Evolutionary conservation across 495 filamentous ascomycete genomes (phyloP), one percentile per base, ranked within the genome.

Genomic region (Penicillium goetzii): DNA sequence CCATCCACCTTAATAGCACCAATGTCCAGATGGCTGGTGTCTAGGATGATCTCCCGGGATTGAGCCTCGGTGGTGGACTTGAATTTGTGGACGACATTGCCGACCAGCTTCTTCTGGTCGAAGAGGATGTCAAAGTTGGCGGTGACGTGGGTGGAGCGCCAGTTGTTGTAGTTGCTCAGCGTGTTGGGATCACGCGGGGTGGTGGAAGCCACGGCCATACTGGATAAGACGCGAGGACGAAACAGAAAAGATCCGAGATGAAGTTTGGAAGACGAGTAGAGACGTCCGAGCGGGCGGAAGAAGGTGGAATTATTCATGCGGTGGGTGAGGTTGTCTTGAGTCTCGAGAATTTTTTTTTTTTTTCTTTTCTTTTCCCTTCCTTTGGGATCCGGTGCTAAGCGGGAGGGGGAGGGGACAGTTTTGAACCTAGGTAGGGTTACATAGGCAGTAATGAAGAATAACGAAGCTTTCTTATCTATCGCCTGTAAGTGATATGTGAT

Each of bases 121-220:
- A 97, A 99, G 61, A 94, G 85, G 63, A 99, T 88, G 51, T 84
- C 85, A 61, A 97, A 83, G 72, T 90, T 87, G 41, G 90, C 89
- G 12, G 83, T 87, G 12, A 91, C 92, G 75, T 97, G 91, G 63
- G 83, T 90, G 25, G 92, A 97, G 23, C 82, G 74, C 84, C 91
- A 97, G 51, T 88, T 85, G 74, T 90, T 86, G 77, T 97, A 96
- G 77, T 99, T 99, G 71, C 91, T 90, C 19, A 95, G 80, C 28
- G 94, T 97, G 72, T 93, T 97, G 15, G 93, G 93, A 75, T 99
- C 94, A 68, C 90, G 85, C 60, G 83, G 68, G 34, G 82, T 78
- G 78, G 86, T 88, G 54, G 70, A 80, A 56, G 76, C 79, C 55
- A 69, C 69, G 41, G 80, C 76, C 76, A 80, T 83, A 56, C 71